A percentile compares a stretch with the other conserved stretches of the same genome.
Evolutionary conservation across 2,329 filamentous ascomycete genomes (phyloP).

Genomic region (Aspergillus pseudotamarii): DNA sequence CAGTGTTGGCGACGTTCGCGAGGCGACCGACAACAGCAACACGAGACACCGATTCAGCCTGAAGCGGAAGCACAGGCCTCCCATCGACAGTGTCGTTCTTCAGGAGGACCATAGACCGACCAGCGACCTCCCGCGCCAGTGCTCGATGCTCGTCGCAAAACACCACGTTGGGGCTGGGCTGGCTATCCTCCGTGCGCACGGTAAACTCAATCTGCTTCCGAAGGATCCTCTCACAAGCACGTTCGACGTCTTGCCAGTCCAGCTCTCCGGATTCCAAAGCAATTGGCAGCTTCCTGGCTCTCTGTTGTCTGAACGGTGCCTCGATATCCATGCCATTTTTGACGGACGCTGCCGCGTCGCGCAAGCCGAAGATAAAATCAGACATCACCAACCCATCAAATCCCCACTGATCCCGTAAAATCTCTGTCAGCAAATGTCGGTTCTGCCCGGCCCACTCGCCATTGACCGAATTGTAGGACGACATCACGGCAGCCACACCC

Average conservation of each 20-base stretch:
- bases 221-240: slow-evolving; percentile 6
- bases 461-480: slow-evolving; percentile 15
- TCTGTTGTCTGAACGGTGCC: slow-evolving; percentile 15
- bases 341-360: slow-evolving; percentile 11
- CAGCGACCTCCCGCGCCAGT: slow-evolving; percentile 10
- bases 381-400: slow-evolving; percentile 17
- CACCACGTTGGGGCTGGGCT: background rate
- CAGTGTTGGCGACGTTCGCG: slow-evolving; percentile 12
- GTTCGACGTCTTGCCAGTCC: slow-evolving; percentile 3
- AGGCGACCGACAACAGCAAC: slow-evolving; percentile 15
- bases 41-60: background rate
- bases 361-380: slow-evolving; percentile 16
- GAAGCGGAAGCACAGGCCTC: slow-evolving; percentile 7
- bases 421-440: slow-evolving; percentile 7
- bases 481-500: slow-evolving; percentile 14
- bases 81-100: slow-evolving; percentile 11
- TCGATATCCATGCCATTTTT: slow-evolving; percentile 16
- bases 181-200: background rate
- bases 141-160: slow-evolving; percentile 5
- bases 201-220: slow-evolving; percentile 5
- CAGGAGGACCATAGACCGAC: slow-evolving; percentile 5
- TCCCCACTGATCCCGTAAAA: slow-evolving; percentile 12
- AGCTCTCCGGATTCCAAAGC: slow-evolving; percentile 5
- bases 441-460: slow-evolving; percentile 17
- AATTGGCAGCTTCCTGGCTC: background rate